These are phyloP conservation scores for Styphnolobium japonicum DNA, from an alignment of 306 rosid genomes.

Conservation along the genomic window DNA sequence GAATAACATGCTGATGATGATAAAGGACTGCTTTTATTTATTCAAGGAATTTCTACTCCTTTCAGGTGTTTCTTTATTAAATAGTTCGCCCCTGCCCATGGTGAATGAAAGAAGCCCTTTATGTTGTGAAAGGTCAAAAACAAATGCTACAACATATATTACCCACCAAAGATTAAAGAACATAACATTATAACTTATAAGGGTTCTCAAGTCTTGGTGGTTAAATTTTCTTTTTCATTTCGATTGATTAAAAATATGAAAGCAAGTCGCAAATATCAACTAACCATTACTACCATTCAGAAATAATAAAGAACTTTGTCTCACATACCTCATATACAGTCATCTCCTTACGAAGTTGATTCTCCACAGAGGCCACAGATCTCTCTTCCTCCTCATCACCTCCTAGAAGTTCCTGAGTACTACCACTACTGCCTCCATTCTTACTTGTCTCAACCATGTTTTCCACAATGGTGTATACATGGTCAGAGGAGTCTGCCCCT, in stretches of 20 bases:
- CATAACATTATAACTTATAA: background rate
- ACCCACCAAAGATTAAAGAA: slow-evolving; percentile 2
- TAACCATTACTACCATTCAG: background rate
- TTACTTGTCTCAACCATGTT: slow-evolving; percentile 57
- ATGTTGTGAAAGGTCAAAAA: background rate
- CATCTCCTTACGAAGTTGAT: slow-evolving; percentile 84
- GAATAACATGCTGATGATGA: background rate
- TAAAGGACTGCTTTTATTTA: background rate
- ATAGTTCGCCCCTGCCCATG: background rate
- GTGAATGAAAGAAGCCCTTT: slow-evolving; percentile 6
- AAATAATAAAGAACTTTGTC: background rate
- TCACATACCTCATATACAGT: slow-evolving; percentile 80
- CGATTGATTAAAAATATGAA: background rate
- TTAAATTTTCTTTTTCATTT: background rate
- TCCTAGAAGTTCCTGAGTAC: slow-evolving; percentile 63
- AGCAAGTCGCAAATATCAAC: background rate
- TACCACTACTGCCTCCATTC: slow-evolving; percentile 54
- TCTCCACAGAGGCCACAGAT: slow-evolving; percentile 80
- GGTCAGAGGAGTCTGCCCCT: slow-evolving; percentile 54
- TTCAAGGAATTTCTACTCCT: background rate
- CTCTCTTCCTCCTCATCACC: slow-evolving; percentile 91
- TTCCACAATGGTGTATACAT: slow-evolving; percentile 62
- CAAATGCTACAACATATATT: background rate
- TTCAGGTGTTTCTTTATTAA: background rate
- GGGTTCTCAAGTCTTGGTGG: background rate